Evolutionary conservation across 441 rosid species (phyloP), one percentile per base, ranked within the genome.

Genomic region (Omphalea diandra): DNA sequence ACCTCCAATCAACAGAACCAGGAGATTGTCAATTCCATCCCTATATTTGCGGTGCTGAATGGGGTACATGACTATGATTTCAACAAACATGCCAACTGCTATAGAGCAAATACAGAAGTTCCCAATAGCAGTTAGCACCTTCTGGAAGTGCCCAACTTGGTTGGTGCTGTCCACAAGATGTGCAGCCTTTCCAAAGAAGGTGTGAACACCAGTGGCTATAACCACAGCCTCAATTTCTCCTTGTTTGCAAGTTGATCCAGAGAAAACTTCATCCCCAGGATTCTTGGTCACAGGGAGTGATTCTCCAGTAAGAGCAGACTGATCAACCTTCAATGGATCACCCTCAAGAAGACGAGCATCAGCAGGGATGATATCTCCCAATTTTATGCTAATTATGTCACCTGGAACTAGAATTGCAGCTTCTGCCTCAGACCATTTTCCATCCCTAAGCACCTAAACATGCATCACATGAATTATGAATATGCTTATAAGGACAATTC

Each of bases 31-130:
- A 56, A 93, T 93, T 26, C 98, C 98, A 38, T 89, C 84, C 67
- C 98, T 87, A 77, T 93, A 93, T 40, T 68, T 73, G 63, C 98
- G 87, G 67, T 68, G 79, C 69, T 93, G 98, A 75, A 93, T 91
- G 10, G 96, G 96, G 69, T 91, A 93, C 98, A 93, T 93, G 61
- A 93, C 97, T 4, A 93, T 10, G 80, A 93, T 55, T 85, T 93
- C 98, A 63, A 89, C 56, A 33, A 74, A 3, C 78, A 93, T 89
- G 58, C 98, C 98, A 9, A 83, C 32, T 0, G 94, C 96, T 18
- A 93, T 93, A 59, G 98, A 93, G 57, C 93, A 87, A 53, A 93
- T 93, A 70, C 98, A 93, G 86, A 93, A 93, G 87, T 93, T 93
- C 65, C 98, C 98, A 14, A 93, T 93, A 0, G 98, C 76, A 3